A percentile compares a stretch with the other conserved stretches of the same genome.
These are phyloP conservation scores for Xenosphaeropsis pyriputrescens DNA, from an alignment of 2,329 filamentous ascomycete genomes.

Conservation along the genomic window DNA sequence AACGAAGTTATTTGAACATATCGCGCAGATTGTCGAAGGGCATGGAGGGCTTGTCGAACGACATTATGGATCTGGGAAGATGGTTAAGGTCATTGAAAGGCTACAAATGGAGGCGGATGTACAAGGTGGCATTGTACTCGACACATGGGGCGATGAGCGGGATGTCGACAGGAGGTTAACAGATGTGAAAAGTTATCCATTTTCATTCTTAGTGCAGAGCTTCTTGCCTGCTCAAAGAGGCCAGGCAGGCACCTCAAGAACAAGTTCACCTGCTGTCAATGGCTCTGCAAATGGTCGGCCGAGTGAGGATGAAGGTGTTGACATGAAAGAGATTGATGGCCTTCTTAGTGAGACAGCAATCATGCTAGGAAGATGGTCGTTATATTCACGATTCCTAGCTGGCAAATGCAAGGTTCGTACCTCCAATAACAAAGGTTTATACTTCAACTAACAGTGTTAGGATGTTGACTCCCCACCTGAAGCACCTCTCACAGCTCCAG, in stretches of 20 bases:
- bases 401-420: constrained; percentile 61
- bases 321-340: constrained; percentile 92
- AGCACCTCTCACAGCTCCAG: constrained; percentile 48
- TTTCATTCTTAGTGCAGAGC: constrained; percentile 92
- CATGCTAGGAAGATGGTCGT: constrained; percentile 86
- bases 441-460: constrained; percentile 23
- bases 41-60: constrained; percentile 84
- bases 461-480: constrained; percentile 35
- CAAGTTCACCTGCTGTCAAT: constrained; percentile 58
- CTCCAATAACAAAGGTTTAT: constrained; percentile 7
- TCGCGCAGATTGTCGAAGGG: constrained; percentile 88
- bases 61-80: constrained; percentile 85
- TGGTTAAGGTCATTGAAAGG: constrained; percentile 86
- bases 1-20: constrained; percentile 91
- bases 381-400: constrained; percentile 81
- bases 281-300: constrained; percentile 33
- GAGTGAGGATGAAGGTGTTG: constrained; percentile 82
- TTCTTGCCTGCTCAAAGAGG: constrained; percentile 61
- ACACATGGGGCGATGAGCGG: constrained; percentile 89
- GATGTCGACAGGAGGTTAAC: constrained; percentile 74
- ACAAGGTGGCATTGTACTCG: constrained; percentile 87
- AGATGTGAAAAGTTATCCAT: constrained; percentile 95
- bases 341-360: constrained; percentile 76
- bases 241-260: constrained; percentile 44
- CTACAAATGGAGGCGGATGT: constrained; percentile 91